Percentiles rank a stretch among this genome's conserved stretches.
Conservation (phyloP, 805 yeast species). For the Saccharomyces eubayanus region DNA sequence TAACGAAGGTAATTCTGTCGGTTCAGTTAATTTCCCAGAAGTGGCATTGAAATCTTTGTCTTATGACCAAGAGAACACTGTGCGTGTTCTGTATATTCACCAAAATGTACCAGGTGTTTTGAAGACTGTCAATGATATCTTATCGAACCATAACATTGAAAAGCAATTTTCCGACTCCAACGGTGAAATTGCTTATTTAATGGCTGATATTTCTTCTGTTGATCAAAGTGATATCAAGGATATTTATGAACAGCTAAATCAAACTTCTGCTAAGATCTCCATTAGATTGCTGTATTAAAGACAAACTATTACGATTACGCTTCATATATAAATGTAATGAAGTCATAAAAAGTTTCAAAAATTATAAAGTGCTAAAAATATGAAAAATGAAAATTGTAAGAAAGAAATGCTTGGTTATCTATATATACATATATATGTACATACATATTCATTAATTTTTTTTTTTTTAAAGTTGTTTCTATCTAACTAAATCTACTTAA, state of each 20-base stretch:
- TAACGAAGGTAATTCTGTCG: conserved; percentile 90
- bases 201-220: conserved; percentile 94
- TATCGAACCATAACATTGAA: conserved; percentile 91
- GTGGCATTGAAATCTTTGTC: conserved; percentile 82
- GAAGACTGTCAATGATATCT: conserved; percentile 91
- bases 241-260: conserved; percentile 75
- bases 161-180: conserved; percentile 96
- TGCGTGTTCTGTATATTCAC: conserved; percentile 91
- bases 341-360: neutral
- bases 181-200: conserved; percentile 92
- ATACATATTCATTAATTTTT: neutral
- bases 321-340: neutral
- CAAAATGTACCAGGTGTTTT: conserved; percentile 98
- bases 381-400: neutral
- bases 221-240: conserved; percentile 72
- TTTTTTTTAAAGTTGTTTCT: neutral
- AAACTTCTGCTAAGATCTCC: conserved; percentile 82
- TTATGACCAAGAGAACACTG: conserved; percentile 77
- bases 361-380: neutral
- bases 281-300: conserved; percentile 78
- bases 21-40: conserved; percentile 98
- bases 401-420: neutral
- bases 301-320: neutral
- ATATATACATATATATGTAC: neutral
- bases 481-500: conserved; percentile 31